A percentile compares a stretch with the other conserved stretches of the same genome.
Conservation (phyloP, 257 asterid genomes). For the Salvia rosmarinus region DNA sequence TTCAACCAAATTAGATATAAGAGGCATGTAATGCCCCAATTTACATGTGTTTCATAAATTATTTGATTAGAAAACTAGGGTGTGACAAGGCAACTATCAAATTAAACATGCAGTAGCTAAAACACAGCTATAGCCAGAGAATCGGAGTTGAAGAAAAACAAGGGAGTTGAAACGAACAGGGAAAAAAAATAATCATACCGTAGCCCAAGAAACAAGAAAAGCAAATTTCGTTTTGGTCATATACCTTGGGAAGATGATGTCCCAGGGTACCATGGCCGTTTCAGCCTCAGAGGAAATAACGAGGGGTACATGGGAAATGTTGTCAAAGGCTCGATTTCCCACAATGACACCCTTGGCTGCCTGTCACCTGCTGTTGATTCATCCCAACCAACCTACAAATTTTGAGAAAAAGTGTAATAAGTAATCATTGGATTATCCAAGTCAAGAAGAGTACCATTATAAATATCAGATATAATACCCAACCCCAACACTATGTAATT, state of each 20-base stretch:
- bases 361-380: constrained; percentile 98
- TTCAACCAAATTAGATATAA: too few relatives aligned
- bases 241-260: constrained; percentile 90
- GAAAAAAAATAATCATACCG: neutral
- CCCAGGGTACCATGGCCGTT: constrained; percentile 97
- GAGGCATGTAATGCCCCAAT: too few relatives aligned
- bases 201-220: neutral
- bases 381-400: constrained; percentile 96
- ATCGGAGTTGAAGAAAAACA: neutral
- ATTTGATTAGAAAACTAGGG: too few relatives aligned
- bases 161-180: too few relatives aligned
- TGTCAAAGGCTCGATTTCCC: constrained; percentile 98
- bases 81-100: too few relatives aligned
- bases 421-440: constrained; percentile 2
- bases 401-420: neutral
- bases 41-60: too few relatives aligned
- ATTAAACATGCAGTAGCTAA: neutral
- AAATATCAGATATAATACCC: too few relatives aligned
- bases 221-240: constrained; percentile 17
- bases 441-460: neutral
- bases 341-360: constrained; percentile 92
- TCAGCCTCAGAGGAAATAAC: constrained; percentile 80
- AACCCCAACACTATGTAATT: too few relatives aligned
- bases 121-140: neutral
- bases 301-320: constrained; percentile 98